Evolutionary conservation across 495 filamentous ascomycete species (phyloP), one percentile per base, ranked within the genome.

Genomic region (Aspergillus sclerotioniger): DNA sequence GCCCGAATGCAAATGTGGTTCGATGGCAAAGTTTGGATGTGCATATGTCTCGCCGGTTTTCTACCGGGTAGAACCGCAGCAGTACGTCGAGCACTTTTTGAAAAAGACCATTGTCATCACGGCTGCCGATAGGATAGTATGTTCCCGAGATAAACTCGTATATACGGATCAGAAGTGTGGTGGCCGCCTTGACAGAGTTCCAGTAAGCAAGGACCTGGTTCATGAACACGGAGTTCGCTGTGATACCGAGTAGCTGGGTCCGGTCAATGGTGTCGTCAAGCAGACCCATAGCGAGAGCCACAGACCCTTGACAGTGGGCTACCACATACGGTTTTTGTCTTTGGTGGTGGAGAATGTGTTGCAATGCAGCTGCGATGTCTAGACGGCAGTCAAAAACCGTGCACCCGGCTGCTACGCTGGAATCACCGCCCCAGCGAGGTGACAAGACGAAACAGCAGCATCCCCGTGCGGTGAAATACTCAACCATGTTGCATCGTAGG

Each of bases 221-320:
- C 69, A 85, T 80, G 73, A 90, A 88, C 1, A 88, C 85, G 32
- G 86, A 80, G 35, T 78, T 83, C 58, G 78, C 80, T 0, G 82
- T 85, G 44, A 88, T 71, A n/a, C 87, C 87, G 78, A 62, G 47
- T 7, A 67, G 13, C 4, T 61, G 51, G 5, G n/a, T 46, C 15
- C 53, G 21, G 4, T 59, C 19, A 58, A 89, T 85, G 0, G 80
- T 83, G 46, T 86, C 86, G 64, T 88, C 85, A 3, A 90, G 77
- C 0, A 90, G 71, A 37, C 84, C 87, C 32, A 76, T 72, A 0
- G 76, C 70, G 21, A 84, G 77, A 12, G 86, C 80, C 0, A 89
- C 81, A 16, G 81, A 79, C 47, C 87, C 87, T 72, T 83, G 83
- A 67, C 87, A 90, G 67, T 90, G 87, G 13, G 80, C 77, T 53